Evolutionary conservation across 192 early-diverging fungal genomes (phyloP).

Genomic region (Coemansia sp.): DNA sequence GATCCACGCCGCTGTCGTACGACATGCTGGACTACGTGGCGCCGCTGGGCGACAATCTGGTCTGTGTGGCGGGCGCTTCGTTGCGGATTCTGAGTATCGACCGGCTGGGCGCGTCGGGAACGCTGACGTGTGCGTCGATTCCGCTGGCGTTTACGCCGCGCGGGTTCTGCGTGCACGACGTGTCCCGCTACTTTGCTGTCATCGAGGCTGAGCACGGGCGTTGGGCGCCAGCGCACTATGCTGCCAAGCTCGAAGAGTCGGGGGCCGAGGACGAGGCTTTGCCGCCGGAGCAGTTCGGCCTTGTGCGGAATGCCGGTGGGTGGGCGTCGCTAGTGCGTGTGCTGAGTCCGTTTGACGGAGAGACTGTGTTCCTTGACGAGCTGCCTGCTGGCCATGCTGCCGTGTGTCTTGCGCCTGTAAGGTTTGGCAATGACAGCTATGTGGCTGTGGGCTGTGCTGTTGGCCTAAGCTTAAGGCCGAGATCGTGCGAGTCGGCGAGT

Average conservation of each 20-base stretch:
- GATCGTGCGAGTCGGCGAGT: constrained; percentile 84
- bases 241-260: too few species aligned
- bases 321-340: constrained; percentile 91
- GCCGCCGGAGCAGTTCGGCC: too few species aligned
- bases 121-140: constrained; percentile 56
- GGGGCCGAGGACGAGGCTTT: too few species aligned
- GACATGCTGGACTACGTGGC: constrained; percentile 84
- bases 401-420: constrained; percentile 70
- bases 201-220: constrained; percentile 82
- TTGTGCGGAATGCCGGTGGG: constrained; percentile 54
- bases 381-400: constrained; percentile 86
- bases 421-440: constrained; percentile 55
- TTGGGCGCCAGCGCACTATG: constrained; percentile 15
- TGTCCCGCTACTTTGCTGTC: constrained; percentile 83
- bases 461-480: not conserved
- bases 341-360: constrained; percentile 74
- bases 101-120: constrained; percentile 57
- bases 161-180: constrained; percentile 70
- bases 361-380: constrained; percentile 71
- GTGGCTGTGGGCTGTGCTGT: not conserved
- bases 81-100: constrained; percentile 88
- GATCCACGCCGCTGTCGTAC: constrained; percentile 84
- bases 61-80: constrained; percentile 82
- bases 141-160: constrained; percentile 90
- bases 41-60: constrained; percentile 82